Evolutionary conservation across 345 rosid genomes (phyloP).

Genomic region (Bruguiera gymnorhiza): DNA sequence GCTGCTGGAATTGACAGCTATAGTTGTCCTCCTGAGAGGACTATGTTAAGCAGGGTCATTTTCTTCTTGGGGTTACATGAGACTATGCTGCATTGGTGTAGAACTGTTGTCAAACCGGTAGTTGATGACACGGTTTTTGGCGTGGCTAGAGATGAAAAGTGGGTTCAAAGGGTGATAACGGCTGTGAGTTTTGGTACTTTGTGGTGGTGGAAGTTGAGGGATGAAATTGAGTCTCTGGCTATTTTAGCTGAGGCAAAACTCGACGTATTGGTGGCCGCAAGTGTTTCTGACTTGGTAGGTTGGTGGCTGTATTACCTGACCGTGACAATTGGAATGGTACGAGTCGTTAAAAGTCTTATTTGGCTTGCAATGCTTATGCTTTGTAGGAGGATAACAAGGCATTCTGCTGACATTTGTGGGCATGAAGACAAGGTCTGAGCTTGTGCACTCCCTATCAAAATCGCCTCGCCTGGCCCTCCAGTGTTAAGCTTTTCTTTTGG

Average conservation of each 20-base stretch:
- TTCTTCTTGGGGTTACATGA: conserved; percentile 82
- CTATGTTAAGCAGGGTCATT: conserved; percentile 42
- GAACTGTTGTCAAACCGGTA: conserved; percentile 59
- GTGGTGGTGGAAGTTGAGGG: conserved; percentile 86
- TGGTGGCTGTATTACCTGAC: conserved; percentile 80
- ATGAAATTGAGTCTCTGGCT: conserved; percentile 66
- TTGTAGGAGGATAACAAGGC: conserved; percentile 31
- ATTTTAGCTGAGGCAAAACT: conserved; percentile 48
- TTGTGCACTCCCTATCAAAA: too few species aligned
- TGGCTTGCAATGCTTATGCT: conserved; percentile 46
- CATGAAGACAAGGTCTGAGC: conserved; percentile 40
- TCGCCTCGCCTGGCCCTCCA: too few species aligned
- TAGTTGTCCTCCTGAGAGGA: conserved; percentile 31
- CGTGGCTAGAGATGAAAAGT: conserved; percentile 36
- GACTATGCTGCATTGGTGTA: conserved; percentile 53
- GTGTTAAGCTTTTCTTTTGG: too few species aligned
- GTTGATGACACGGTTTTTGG: conserved; percentile 59
- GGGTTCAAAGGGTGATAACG: conserved; percentile 43
- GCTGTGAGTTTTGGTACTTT: conserved; percentile 50
- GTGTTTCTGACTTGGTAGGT: conserved; percentile 44
- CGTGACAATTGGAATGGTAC: conserved; percentile 66
- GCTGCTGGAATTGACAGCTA: conserved; percentile 36
- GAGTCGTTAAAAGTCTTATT: conserved; percentile 46
- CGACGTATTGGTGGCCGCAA: conserved; percentile 33
- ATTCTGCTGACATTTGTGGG: conserved; percentile 10